Evolutionary conservation across 495 filamentous ascomycete species (phyloP).

Genomic region (Annulohypoxylon maeteangense): DNA sequence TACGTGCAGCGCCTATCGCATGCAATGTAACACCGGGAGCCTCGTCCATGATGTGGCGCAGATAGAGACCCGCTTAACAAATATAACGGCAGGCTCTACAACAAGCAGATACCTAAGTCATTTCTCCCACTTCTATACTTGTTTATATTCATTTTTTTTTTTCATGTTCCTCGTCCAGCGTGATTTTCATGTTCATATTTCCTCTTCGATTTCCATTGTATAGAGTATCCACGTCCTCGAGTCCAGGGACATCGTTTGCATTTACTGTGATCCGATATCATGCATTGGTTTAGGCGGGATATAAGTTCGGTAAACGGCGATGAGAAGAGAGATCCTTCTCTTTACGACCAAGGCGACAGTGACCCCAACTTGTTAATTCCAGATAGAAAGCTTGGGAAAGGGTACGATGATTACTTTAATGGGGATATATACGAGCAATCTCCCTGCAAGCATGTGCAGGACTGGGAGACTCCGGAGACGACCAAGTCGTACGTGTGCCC

Average conservation of each 20-base stretch:
- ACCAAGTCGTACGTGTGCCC: constrained; percentile 25
- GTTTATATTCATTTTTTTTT: not conserved
- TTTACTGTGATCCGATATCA: not conserved
- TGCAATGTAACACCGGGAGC: constrained; percentile 38
- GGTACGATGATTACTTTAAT: constrained; percentile 29
- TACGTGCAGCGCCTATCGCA: constrained; percentile 16
- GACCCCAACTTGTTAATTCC: constrained; percentile 25
- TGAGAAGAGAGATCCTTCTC: not conserved
- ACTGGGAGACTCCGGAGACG: constrained; percentile 23
- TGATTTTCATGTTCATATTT: not conserved
- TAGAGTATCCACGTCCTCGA: not conserved
- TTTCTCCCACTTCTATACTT: constrained; percentile 12
- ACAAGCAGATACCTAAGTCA: not conserved
- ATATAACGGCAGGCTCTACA: constrained; percentile 30
- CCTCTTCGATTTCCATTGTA: not conserved
- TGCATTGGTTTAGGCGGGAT: constrained; percentile 10
- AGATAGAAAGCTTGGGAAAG: constrained; percentile 21
- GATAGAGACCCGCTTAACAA: constrained; percentile 30
- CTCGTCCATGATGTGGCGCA: constrained; percentile 37
- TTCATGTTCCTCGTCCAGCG: not conserved
- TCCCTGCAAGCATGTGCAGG: not conserved
- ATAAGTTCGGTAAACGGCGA: not conserved
- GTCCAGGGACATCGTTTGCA: not conserved
- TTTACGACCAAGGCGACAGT: not conserved
- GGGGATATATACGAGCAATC: constrained; percentile 32